These are phyloP conservation scores for Starmerella davenportii DNA, from an alignment of 805 yeast species.

Conservation along the genomic window DNA sequence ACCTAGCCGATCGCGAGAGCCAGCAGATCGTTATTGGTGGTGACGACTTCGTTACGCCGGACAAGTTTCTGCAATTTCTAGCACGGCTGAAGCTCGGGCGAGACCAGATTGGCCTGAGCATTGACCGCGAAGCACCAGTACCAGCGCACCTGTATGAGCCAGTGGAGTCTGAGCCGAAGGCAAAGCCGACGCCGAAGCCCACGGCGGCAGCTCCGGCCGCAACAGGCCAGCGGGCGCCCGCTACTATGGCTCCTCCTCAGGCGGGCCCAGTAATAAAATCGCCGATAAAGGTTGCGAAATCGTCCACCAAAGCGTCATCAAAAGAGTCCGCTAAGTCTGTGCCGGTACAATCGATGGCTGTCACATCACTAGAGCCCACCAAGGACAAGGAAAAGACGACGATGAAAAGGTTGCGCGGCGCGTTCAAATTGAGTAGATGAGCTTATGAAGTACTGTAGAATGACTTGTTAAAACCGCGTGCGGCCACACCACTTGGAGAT, in stretches of 20 bases:
- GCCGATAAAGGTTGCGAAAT: no score
- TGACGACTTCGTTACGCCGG: constrained; percentile 42
- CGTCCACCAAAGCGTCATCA: no score
- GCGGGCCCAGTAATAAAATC: neutral
- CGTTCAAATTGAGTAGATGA: constrained; percentile 7
- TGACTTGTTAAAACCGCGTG: no score
- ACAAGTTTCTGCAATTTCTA: constrained; percentile 20
- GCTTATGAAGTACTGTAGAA: no score
- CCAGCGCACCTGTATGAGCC: constrained; percentile 10
- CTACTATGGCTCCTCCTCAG: no score
- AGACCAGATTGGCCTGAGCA: constrained; percentile 19
- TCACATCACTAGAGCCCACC: no score
- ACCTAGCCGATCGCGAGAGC: constrained; percentile 35
- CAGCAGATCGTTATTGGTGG: constrained; percentile 71
- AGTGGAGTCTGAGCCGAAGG: neutral
- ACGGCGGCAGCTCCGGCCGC: no score
- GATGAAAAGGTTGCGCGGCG: constrained; percentile 12
- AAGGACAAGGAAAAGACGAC: constrained; percentile 7
- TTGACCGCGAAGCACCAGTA: constrained; percentile 12
- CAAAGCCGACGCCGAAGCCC: neutral
- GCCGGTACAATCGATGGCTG: no score
- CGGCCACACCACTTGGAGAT: no score
- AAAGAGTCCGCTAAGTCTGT: no score
- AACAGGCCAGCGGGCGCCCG: no score
- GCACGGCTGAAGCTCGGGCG: constrained; percentile 19